These are phyloP conservation scores for Phytophthora constricta DNA, from an alignment of 352 stramenopile genomes.

Conservation along the genomic window DNA sequence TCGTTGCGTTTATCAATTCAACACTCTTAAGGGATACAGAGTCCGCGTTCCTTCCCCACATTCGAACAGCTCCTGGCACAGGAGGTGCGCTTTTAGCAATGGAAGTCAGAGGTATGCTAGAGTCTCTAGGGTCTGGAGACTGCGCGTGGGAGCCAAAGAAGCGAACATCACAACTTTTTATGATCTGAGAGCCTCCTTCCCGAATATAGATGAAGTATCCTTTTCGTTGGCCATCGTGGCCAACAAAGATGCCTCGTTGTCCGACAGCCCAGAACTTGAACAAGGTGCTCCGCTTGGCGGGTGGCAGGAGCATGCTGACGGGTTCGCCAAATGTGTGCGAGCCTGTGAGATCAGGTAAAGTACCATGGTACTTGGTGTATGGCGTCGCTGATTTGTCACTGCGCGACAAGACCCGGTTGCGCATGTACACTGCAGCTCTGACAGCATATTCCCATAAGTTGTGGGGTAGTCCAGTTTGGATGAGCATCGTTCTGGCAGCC, in stretches of 20 bases:
- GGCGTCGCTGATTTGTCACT: neutral
- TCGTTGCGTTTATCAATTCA: too few species aligned
- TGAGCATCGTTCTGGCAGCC: neutral
- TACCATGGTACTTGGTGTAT: neutral
- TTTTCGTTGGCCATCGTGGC: neutral
- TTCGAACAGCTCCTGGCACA: too few species aligned
- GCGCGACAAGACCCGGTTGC: neutral
- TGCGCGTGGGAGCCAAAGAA: neutral
- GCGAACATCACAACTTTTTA: neutral
- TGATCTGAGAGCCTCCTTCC: neutral
- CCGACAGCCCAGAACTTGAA: conserved; percentile 2
- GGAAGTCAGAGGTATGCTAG: too few species aligned
- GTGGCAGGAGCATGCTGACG: neutral
- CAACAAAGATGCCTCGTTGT: neutral
- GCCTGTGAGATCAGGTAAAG: neutral
- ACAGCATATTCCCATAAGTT: conserved; percentile 11
- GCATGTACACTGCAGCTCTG: conserved; percentile 3
- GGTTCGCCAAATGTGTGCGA: conserved; percentile 6
- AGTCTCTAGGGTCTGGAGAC: too few species aligned
- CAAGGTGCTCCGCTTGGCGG: neutral
- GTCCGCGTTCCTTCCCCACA: too few species aligned
- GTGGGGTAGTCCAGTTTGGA: conserved; percentile 1
- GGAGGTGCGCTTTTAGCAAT: too few species aligned
- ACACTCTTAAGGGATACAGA: too few species aligned
- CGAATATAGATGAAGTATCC: conserved; percentile 6